A percentile compares a stretch with the other conserved stretches of the same genome.
Evolutionary conservation across 1,284 basidiomycete species (phyloP).

Genomic region (Cutaneotrichosporon curvatum): DNA sequence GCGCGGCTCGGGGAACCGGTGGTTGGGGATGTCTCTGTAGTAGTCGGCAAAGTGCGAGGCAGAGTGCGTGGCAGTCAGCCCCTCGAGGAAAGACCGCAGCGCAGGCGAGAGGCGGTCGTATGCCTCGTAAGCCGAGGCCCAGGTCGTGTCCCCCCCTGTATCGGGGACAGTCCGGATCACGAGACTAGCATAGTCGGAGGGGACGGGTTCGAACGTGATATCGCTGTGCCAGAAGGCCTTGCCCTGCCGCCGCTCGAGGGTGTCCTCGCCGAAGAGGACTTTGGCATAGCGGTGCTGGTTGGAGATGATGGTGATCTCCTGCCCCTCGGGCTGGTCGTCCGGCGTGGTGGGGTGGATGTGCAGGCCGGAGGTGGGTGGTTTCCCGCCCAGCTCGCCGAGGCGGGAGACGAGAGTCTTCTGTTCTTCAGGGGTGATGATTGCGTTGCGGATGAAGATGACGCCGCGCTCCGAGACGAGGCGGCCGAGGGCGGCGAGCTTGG

Average conservation of each 20-base stretch:
- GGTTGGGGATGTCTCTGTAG: conserved; percentile 13
- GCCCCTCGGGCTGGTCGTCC: conserved; percentile 66
- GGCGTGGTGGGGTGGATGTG: conserved; percentile 49
- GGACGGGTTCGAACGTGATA: conserved; percentile 61
- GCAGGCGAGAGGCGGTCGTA: conserved; percentile 59
- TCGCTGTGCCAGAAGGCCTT: conserved; percentile 44
- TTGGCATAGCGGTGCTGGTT: conserved; percentile 41
- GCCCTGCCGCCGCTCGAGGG: conserved; percentile 20
- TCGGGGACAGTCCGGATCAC: conserved; percentile 56
- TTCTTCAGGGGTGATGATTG: conserved; percentile 48
- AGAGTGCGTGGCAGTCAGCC: conserved; percentile 55
- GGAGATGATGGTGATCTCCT: conserved; percentile 54
- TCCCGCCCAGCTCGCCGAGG: conserved; percentile 54
- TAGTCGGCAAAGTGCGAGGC: conserved; percentile 49
- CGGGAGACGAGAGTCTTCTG: conserved; percentile 50
- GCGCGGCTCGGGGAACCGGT: conserved; percentile 2
- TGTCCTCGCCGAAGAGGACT: conserved; percentile 6
- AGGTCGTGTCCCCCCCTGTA: conserved; percentile 48
- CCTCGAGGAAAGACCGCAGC: conserved; percentile 54
- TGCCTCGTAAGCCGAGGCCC: conserved; percentile 55
- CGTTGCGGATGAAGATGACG: conserved; percentile 62
- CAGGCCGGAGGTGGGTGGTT: conserved; percentile 52
- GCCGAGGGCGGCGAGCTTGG: conserved; percentile 25
- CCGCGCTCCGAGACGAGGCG: conserved; percentile 55
- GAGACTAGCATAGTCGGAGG: conserved; percentile 57